phyloP scores from a whole-genome alignment of 371 early-diverging fungal genomes.

The Encephalitozoon hellem region DNA sequence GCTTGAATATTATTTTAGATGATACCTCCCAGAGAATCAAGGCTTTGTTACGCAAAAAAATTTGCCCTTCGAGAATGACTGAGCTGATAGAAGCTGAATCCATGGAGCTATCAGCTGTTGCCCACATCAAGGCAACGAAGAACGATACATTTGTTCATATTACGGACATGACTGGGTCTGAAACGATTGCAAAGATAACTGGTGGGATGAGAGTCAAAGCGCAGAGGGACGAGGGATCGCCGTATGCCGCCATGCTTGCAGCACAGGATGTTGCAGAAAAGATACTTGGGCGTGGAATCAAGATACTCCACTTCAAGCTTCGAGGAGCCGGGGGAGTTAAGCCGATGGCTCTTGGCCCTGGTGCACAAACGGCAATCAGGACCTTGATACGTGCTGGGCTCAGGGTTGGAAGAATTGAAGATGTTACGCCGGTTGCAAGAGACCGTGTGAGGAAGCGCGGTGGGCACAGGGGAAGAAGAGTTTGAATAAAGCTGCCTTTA shows the following conservation, averaged over 20 bases:
- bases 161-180: constrained; percentile 97
- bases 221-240: constrained; percentile 99
- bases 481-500: constrained; percentile 64
- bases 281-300: constrained; percentile 97
- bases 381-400: constrained; percentile 96
- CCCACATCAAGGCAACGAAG: constrained; percentile 97
- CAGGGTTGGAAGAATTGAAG: constrained; percentile 94
- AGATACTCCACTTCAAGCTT: constrained; percentile 97
- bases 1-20: neutral
- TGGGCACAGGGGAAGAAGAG: constrained; percentile 99
- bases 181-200: constrained; percentile 96
- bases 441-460: constrained; percentile 98
- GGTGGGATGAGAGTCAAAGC: constrained; percentile 99
- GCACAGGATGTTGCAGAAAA: constrained; percentile 95
- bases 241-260: constrained; percentile 99
- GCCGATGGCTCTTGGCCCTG: constrained; percentile 95
- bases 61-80: constrained; percentile 8
- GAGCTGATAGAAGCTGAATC: constrained; percentile 16
- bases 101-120: constrained; percentile 69
- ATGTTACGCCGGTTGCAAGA: constrained; percentile 96
- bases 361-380: constrained; percentile 97
- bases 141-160: constrained; percentile 99
- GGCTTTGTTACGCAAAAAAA: neutral
- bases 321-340: constrained; percentile 99
- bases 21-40: neutral